Base-by-base conservation (phyloP, 139 green algal genomes). In the Diplosphaera chodatii region DNA sequence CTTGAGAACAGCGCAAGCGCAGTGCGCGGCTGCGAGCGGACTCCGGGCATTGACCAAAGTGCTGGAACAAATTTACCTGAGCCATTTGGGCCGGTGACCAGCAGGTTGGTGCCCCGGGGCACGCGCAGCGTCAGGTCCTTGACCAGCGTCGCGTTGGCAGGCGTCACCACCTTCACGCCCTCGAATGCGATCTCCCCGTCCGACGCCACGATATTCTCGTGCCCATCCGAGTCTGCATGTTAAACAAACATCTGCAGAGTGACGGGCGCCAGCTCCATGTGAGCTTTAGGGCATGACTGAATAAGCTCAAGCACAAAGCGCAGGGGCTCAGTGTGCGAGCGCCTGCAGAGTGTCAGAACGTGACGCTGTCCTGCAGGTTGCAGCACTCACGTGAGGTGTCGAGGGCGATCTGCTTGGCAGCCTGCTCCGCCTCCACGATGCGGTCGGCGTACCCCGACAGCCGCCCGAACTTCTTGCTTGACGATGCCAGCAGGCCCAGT, bases 61-160 rank as follows among this genome's bases (percentile, higher is more conserved):
- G n/a, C n/a, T n/a, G n/a, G n/a, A n/a, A n/a, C n/a, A n/a, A n/a
- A n/a, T n/a, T 16, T n/a, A 63, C 22, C 55, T 63, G 32, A 41
- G 40, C 84, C 85, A 73, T 90, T 88, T 34, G 85, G 85, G 10
- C 84, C 87, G 2, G 88, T 93, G 41, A 93, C 89, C 59, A 93
- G 84, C 71, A 93, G 81, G 80, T 93, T 93, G 66, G 80, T 86
- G 37, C 88, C 88, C 5, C 34, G n/a, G 1, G 89, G 76, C 32
- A 93, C 83, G 10, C 72, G 65, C 31, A 92, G 74, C 4, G 72
- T 82, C 13, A 92, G 70, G 56, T 83, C 79, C 29, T 72, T 62
- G 15, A 86, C 86, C 73, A 93, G 78, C 4, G 76, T 81, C 5
- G 79, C 68, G 55, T 84, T 75, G 25, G 81, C 80, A 18, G 88